A percentile compares a stretch with the other conserved stretches of the same genome.
These are phyloP conservation scores for Globisporangium nagaii DNA, from an alignment of 352 stramenopile genomes.

Conservation along the genomic window DNA sequence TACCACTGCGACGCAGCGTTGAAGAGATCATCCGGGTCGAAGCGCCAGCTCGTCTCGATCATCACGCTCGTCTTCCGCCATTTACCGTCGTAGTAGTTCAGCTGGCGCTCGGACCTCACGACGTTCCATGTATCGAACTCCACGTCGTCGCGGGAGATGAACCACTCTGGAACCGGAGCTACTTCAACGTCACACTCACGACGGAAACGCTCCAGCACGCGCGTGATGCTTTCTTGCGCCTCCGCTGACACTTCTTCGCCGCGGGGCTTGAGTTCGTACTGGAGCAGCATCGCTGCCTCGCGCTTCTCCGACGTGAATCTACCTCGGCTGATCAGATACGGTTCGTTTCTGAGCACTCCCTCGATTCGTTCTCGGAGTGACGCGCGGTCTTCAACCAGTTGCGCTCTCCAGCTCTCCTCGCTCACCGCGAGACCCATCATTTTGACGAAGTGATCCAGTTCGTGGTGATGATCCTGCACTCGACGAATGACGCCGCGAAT, in stretches of 20 bases:
- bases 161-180: not conserved
- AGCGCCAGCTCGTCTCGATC: not conserved
- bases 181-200: not conserved
- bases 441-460: not conserved
- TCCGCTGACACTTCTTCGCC: not conserved
- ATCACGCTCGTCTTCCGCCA: conserved; percentile 2
- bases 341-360: not conserved
- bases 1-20: not conserved
- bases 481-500: not conserved
- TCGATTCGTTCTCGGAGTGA: not conserved
- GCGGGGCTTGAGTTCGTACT: not conserved
- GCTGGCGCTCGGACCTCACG: too few relatives aligned
- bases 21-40: not conserved
- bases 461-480: not conserved
- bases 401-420: not conserved
- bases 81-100: not conserved
- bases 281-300: not conserved
- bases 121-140: conserved; percentile 1
- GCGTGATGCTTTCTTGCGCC: not conserved
- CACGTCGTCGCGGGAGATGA: not conserved
- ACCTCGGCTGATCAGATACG: not conserved
- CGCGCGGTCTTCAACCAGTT: not conserved
- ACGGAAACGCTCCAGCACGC: not conserved
- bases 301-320: not conserved
- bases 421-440: not conserved